Evolutionary conservation across 2,329 filamentous ascomycete genomes (phyloP), one percentile per base, ranked within the genome.

Genomic region (Fusarium sp.): DNA sequence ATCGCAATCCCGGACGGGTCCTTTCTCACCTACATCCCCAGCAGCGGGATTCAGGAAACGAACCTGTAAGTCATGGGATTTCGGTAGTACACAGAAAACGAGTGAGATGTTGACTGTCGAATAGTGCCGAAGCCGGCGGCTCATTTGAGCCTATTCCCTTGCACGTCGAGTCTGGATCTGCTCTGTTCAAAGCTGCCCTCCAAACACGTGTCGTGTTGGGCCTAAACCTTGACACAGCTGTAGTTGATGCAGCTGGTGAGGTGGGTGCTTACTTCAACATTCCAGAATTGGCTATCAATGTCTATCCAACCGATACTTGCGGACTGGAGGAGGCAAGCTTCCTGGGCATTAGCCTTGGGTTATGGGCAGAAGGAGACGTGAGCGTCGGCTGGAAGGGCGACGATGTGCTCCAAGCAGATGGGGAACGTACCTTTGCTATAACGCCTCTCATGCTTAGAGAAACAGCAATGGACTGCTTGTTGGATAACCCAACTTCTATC

Each of bases 131-230:
- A n/a, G 18, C 4, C 17, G 24, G 31, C 6, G 43, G 31, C 17
- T n/a, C 15, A 18, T 18, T 45, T 22, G 17, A 31, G 24, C 15
- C 31, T 20, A 45, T 45, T 11, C 43, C 43, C 6, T 31, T 45
- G 11, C 43, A 45, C 31, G 43, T 45, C 24, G 43, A 31, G 43
- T 45, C 24, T 31, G 43, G 43, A 45, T 45, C 43, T 31, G 43
- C 43, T 45, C 26, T 26, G n/a, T 45, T 45, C 11, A 45, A 45
- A 31, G 43, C 43, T 13, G 43, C 43, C 9, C 43, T 45, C 24
- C 43, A 28, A 26, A 26, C 43, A 11, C 43, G 43, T 45, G 6
- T 45, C 10, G 6, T n/a, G 14, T n/a, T 45, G 11, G 24, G 43
- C 43, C 3, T 45, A 10, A n/a, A 45, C 17, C 10, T 45, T 11